Evolutionary conservation across 1,284 basidiomycete genomes (phyloP).

Genomic region (Lignosus rhinocerotis): DNA sequence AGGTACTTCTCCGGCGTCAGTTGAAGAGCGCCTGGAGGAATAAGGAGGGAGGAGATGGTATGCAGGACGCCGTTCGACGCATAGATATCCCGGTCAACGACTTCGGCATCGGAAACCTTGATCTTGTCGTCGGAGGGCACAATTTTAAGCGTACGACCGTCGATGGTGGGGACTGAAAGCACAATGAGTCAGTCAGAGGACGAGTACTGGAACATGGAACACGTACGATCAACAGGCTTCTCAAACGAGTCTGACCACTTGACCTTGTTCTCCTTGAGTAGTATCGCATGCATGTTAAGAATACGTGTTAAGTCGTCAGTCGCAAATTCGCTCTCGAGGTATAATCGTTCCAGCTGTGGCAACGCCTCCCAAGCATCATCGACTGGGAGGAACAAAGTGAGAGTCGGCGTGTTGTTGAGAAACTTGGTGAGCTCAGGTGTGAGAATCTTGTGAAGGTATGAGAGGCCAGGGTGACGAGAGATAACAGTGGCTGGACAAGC

Average conservation of each 20-base stretch:
- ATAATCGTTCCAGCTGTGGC: slow-evolving; percentile 72
- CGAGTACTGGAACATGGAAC: background rate
- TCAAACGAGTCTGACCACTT: slow-evolving; percentile 66
- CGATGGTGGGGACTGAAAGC: slow-evolving; percentile 65
- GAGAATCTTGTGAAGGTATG: slow-evolving; percentile 70
- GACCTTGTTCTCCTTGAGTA: slow-evolving; percentile 45
- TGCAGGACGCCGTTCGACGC: slow-evolving; percentile 96
- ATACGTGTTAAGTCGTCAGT: slow-evolving; percentile 77
- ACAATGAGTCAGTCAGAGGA: background rate
- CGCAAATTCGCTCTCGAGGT: slow-evolving; percentile 86
- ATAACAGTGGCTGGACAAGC: slow-evolving; percentile 53
- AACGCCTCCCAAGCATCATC: slow-evolving; percentile 76
- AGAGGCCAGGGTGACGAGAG: slow-evolving; percentile 56
- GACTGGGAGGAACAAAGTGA: slow-evolving; percentile 90
- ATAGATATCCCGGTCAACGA: slow-evolving; percentile 79
- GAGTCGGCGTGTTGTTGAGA: slow-evolving; percentile 64
- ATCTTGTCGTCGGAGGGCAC: slow-evolving; percentile 50
- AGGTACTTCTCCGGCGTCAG: slow-evolving; percentile 94
- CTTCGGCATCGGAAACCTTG: slow-evolving; percentile 63
- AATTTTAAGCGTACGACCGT: slow-evolving; percentile 69
- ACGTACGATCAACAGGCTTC: slow-evolving; percentile 56
- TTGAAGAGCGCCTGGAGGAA: slow-evolving; percentile 76
- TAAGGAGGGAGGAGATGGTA: slow-evolving; percentile 80
- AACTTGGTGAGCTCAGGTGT: slow-evolving; percentile 55
- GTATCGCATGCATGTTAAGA: slow-evolving; percentile 75